Evolutionary conservation across 192 early-diverging fungal species (phyloP), one percentile per base, ranked within the genome.

Genomic region (Coemansia sp.): DNA sequence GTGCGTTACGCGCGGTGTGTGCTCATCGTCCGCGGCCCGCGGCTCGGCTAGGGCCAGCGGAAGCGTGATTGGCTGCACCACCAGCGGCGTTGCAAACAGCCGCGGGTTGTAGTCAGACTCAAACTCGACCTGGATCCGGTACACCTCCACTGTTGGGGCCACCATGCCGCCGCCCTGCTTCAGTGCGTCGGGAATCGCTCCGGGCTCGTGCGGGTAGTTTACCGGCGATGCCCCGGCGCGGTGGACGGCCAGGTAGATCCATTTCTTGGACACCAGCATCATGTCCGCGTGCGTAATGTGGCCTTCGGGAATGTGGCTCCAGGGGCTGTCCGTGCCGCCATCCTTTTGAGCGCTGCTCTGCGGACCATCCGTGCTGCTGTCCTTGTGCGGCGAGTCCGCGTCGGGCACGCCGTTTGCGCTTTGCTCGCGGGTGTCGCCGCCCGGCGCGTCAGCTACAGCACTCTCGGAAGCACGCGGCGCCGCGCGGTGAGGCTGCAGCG

Each of bases 201-300:
- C 76, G 3, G 69, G 65, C 62, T 72, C 76, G 44, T 79, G 76
- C 38, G 69, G 63, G 42, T 79, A 53, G 10, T 60, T 31, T 9
- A 72, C 69, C 0, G 76, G 57, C 14, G 59, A 47, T 2, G 76
- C 69, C 10, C 62, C 76, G 0, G 76, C 76, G 5, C 76, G 69
- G 51, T 79, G 76, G 0, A 54, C 59, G 2, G 76, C 55, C 31
- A 79, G 46, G 47, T 72, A 79, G 32, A 79, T 79, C 76, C 76
- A 79, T 33, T 79, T 79, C 52, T 72, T 79, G 6, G 76, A 79
- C 23, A 79, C 66, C 7, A 79, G 66, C 76, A 73, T 73, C 76
- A 79, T 79, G 60, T 79, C 76, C 21, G 69, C 76, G 40, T 79
- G 76, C 8, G 69, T 72, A 33, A 79, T 79, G 18, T 42, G 56